These are phyloP conservation scores for Akanthomyces muscarius DNA, from an alignment of 2,329 filamentous ascomycete species.

Conservation along the genomic window DNA sequence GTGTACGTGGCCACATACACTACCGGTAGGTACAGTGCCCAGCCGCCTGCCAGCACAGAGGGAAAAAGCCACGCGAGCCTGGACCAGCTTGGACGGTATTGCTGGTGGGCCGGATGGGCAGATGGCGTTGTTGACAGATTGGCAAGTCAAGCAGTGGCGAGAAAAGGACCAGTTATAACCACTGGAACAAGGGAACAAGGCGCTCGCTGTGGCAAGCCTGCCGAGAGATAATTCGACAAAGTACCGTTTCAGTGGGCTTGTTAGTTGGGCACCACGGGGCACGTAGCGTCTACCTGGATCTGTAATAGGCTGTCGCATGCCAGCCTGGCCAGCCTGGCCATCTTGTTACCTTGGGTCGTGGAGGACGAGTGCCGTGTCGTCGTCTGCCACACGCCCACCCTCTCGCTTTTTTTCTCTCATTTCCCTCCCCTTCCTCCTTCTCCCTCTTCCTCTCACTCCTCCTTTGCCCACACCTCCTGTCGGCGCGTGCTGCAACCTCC, in stretches of 20 bases:
- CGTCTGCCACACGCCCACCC: not conserved
- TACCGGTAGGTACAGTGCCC: no score
- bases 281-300: not conserved
- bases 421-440: constrained; percentile 21
- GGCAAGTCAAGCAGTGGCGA: not conserved
- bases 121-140: constrained; percentile 7
- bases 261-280: not conserved
- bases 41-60: not conserved
- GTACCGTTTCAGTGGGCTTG: not conserved
- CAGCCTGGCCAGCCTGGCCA: not conserved
- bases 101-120: not conserved
- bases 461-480: constrained; percentile 19
- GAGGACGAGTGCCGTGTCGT: not conserved
- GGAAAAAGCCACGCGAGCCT: not conserved
- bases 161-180: not conserved
- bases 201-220: no score
- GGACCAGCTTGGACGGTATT: not conserved
- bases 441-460: constrained; percentile 32
- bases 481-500: constrained; percentile 15
- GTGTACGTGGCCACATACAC: no score
- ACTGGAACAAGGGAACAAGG: no score
- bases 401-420: not conserved
- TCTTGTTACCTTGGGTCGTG: no score
- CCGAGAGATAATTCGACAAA: no score
- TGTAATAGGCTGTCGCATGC: not conserved